phyloP scores from a whole-genome alignment of 2,329 filamentous ascomycete species.

The Thielaviopsis ethacetica region DNA sequence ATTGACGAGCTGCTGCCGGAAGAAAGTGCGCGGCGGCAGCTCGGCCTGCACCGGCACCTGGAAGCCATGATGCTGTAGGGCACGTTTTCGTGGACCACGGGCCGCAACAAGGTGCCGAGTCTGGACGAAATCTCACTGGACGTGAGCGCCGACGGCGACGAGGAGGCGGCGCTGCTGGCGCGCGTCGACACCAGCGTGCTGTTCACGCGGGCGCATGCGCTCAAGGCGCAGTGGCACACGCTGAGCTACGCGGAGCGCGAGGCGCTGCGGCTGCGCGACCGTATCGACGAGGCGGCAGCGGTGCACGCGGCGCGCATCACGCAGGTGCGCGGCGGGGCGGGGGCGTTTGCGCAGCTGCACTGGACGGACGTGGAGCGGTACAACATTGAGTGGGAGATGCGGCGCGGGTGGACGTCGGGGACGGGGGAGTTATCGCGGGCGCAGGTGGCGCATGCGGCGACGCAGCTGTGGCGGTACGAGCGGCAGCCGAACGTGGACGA shows the following conservation, averaged over 20 bases:
- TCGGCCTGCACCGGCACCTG: slow-evolving; percentile 37
- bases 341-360: not conserved
- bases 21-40: slow-evolving; percentile 35
- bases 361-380: slow-evolving; percentile 10
- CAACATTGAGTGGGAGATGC: slow-evolving; percentile 11
- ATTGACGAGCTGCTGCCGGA: slow-evolving; percentile 42
- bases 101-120: slow-evolving; percentile 33
- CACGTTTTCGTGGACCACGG: slow-evolving; percentile 35
- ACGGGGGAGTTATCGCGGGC: not conserved
- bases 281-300: slow-evolving; percentile 16
- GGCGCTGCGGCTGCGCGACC: slow-evolving; percentile 18
- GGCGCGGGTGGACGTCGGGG: slow-evolving; percentile 9
- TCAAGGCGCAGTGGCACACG: slow-evolving; percentile 27
- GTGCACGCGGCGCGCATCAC: slow-evolving; percentile 14
- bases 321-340: not conserved
- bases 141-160: slow-evolving; percentile 22
- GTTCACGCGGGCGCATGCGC: slow-evolving; percentile 28
- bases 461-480: slow-evolving; percentile 8
- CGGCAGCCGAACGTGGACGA: slow-evolving; percentile 6
- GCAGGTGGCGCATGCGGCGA: slow-evolving; percentile 3
- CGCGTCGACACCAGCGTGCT: slow-evolving; percentile 21
- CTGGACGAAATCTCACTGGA: slow-evolving; percentile 35
- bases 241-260: slow-evolving; percentile 23
- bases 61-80: slow-evolving; percentile 47
- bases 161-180: slow-evolving; percentile 17